Base-by-base conservation (phyloP, 2,329 filamentous ascomycete species). In the Laburnicola sp. region DNA sequence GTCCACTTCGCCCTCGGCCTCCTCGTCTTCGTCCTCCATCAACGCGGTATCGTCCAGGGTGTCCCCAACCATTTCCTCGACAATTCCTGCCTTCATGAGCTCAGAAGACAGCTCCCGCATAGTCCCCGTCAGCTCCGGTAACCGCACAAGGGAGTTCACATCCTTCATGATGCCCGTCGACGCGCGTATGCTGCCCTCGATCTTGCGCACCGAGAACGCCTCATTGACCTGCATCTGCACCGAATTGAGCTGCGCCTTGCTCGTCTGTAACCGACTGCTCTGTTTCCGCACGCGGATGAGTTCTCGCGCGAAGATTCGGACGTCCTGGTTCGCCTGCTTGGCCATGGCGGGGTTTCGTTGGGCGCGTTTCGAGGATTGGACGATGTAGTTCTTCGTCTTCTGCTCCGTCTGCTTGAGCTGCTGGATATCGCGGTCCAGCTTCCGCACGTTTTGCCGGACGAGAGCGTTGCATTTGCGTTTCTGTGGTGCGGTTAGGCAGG, bases 151-250 rank as follows among this genome's bases (percentile, higher is more conserved):
- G 11, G 81, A 83, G 73, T 97, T 97, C 53, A 99, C 91, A 71
- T 97, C 91, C 75, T 92, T 93, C 94, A 99, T 97, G 62, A 99
- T 92, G 38, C 89, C 88, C 6, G 93, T 92, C 63, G 86, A 90
- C 36, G 88, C 87, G 60, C 85, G 83, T 68, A 99, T 91, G 66
- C 87, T 91, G 39, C 92, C 93, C 75, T 97, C 92, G 58, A 99
- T 97, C 80, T 96, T 96, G 62, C 91, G 86, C 64, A 97, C 87
- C 1, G 91, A 89, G 74, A 97, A 97, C 1, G 94, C 92, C 77
- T 97, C 93, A 68, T 92, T 91, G 68, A 99, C 93, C 76, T 97
- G 94, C 91, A 97, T 96, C 74, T 93, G 87, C 37, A 99, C 93
- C 60, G 88, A 93, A 70, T 87, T 86, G 41, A 99, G 83, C 76